A percentile compares a stretch with the other conserved stretches of the same genome.
phyloP scores from a whole-genome alignment of 2,329 filamentous ascomycete genomes.

The Chaetomiaceae sp. region DNA sequence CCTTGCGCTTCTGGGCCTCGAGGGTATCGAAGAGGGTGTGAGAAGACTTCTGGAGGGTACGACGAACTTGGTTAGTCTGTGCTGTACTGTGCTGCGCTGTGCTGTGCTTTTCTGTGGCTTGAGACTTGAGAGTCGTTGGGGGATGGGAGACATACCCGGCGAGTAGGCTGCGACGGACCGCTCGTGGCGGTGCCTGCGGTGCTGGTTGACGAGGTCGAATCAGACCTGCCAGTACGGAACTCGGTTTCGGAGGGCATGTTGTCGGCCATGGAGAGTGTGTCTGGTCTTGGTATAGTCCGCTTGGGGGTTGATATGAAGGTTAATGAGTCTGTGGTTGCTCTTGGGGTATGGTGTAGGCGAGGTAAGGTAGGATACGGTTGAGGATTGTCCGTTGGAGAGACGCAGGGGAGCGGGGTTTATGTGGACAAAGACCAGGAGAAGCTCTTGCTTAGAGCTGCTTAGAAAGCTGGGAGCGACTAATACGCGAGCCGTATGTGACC shows the following conservation, averaged over 20 bases:
- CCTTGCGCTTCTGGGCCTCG: constrained; percentile 45
- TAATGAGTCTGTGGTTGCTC: no score
- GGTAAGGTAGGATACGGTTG: background rate
- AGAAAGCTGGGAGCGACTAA: background rate
- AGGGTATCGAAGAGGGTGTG: constrained; percentile 47
- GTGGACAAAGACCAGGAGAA: constrained; percentile 3
- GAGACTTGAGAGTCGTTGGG: background rate
- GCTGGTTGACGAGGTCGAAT: constrained; percentile 26
- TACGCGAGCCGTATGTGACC: no score
- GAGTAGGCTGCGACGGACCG: background rate
- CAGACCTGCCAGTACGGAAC: constrained; percentile 26
- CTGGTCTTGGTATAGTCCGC: background rate
- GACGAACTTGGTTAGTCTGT: background rate
- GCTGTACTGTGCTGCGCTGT: no score
- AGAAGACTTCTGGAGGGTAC: constrained; percentile 16
- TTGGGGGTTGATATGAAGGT: no score
- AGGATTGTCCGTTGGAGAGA: background rate
- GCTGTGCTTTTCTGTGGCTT: no score
- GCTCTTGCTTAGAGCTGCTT: background rate
- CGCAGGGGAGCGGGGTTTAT: constrained; percentile 12
- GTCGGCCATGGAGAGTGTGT: constrained; percentile 23
- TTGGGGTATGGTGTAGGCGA: no score
- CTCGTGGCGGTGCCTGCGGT: background rate
- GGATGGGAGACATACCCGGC: constrained; percentile 19
- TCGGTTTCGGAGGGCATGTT: constrained; percentile 15